Evolutionary conservation across 2,329 filamentous ascomycete genomes (phyloP).

Genomic region (Ciborinia camelliae): DNA sequence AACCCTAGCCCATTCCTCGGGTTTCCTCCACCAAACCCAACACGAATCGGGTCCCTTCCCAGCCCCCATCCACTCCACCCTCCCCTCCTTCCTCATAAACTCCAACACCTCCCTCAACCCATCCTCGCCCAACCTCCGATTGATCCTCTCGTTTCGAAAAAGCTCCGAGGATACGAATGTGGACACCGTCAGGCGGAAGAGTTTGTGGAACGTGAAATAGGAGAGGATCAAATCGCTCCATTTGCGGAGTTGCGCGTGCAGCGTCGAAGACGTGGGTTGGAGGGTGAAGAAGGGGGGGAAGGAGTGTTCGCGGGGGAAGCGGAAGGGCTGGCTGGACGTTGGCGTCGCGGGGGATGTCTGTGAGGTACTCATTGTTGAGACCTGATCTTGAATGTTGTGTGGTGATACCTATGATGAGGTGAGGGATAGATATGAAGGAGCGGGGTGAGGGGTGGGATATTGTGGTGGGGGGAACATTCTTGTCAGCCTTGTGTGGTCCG

Average conservation of each 20-base stretch:
- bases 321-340: conserved; percentile 40
- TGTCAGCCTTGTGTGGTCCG: conserved; percentile 6
- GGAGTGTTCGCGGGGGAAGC: conserved; percentile 62
- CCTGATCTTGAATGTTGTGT: neutral
- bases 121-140: conserved; percentile 47
- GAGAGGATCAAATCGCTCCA: conserved; percentile 83
- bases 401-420: no score
- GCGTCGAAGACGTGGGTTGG: conserved; percentile 71
- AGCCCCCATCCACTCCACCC: conserved; percentile 66
- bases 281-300: conserved; percentile 86
- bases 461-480: neutral
- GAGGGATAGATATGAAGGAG: no score
- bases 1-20: conserved; percentile 81
- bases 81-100: conserved; percentile 56
- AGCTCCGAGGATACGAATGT: conserved; percentile 55
- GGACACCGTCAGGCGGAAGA: conserved; percentile 71
- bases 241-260: conserved; percentile 72
- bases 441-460: neutral
- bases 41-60: conserved; percentile 49
- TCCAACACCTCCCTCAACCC: conserved; percentile 58
- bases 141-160: conserved; percentile 56
- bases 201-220: conserved; percentile 75
- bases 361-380: conserved; percentile 25
- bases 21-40: conserved; percentile 81
- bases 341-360: neutral